Base-by-base conservation (phyloP, 2,329 filamentous ascomycete species). In the Rhynchosporium secalis region DNA sequence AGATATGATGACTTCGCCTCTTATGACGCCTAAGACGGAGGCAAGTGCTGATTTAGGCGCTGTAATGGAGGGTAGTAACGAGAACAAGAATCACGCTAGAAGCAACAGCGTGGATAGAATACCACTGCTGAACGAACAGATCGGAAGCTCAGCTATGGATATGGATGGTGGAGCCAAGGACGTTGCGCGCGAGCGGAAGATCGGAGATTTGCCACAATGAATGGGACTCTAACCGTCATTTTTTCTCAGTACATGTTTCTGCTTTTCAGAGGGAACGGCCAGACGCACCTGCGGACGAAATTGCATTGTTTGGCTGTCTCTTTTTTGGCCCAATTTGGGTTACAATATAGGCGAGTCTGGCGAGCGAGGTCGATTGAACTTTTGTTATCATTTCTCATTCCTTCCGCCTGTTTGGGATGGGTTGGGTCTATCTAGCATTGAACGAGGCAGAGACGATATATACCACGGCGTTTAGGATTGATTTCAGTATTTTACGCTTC, bases 61-160 rank as follows among this genome's bases (percentile, higher is more conserved):
- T n/a, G 36, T 65, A 20, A 5, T 65, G 2, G 68, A 67, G 12
- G 56, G 43, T 31, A 67, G 67, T 45, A 46, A 52, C 28, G 51
- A 57, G 12, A 56, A 46, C 8, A 58, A 58, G 5, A 38, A 20
- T 3, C 68, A 73, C 46, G 28, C 31, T 5, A 63, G 65, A 38
- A 67, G 61, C 40, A 58, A 57, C 8, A 72, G 71, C 52, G 62
- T 87, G 1, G 84, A 87, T 64, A 76, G 78, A 20, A 87, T 88
- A 52, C 84, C 85, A 2, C 72, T 87, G 36, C 74, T 88, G 15
- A 79, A 75, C 40, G 81, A 83, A 15, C 80, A 84, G 58, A 71
- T 72, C 47, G 69, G 69, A 10, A 69, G 66, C 2, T 73, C 77
- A 5, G 47, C 36, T 20, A 81, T 78, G 1, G 78, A 79, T 2